Evolutionary conservation across 73 alveolate species (phyloP).

Genomic region (Paramecium sonneborni): DNA sequence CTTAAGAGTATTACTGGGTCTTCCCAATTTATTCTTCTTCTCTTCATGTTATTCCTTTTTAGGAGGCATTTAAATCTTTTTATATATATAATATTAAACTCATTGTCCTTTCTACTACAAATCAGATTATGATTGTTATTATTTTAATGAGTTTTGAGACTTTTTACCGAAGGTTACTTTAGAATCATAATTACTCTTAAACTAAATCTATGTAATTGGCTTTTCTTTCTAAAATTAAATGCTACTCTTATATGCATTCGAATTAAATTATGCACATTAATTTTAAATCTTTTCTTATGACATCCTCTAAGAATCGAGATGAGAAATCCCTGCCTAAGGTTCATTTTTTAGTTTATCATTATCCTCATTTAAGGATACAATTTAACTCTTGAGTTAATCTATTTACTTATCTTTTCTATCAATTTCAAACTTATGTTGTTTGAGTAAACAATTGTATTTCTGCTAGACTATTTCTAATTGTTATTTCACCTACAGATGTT

Average conservation of each 20-base stretch:
- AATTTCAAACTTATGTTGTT: conserved; percentile 9
- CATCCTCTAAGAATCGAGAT: conserved; percentile 34
- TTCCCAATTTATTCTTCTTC: conserved; percentile 91
- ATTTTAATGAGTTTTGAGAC: neutral
- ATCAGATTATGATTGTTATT: neutral
- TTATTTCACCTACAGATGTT: neutral
- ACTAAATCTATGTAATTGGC: conserved; percentile 8
- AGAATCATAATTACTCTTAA: conserved; percentile 32
- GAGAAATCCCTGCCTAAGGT: neutral
- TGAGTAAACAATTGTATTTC: neutral
- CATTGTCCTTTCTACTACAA: neutral
- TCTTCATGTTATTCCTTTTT: conserved; percentile 90
- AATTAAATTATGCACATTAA: neutral
- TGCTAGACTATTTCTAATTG: neutral
- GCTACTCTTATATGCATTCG: conserved; percentile 37
- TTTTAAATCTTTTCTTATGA: neutral
- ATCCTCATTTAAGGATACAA: neutral
- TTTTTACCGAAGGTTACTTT: conserved; percentile 50
- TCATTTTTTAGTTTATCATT: neutral
- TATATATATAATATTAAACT: neutral
- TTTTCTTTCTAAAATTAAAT: conserved; percentile 33
- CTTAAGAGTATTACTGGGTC: conserved; percentile 93
- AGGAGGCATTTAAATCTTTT: conserved; percentile 81
- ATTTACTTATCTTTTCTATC: conserved; percentile 48
- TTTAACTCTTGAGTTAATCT: conserved; percentile 23